phyloP scores from a whole-genome alignment of 176 grass and related monocot species.

The Rhipidocladum racemiflorum region DNA sequence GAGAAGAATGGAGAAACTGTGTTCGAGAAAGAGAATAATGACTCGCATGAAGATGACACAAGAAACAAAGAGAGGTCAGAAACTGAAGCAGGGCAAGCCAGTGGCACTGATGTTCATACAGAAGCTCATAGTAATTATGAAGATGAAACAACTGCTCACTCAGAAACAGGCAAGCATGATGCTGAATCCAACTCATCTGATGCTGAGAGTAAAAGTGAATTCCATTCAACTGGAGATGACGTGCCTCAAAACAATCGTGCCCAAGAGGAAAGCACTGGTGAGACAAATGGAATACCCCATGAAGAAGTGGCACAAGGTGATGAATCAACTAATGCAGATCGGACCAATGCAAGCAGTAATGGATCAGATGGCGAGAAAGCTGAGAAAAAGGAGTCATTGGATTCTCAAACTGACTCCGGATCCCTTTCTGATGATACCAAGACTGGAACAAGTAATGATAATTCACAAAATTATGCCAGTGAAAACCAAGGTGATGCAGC shows the following conservation, averaged over 20 bases:
- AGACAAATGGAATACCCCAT: constrained; percentile 13
- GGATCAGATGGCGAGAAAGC: constrained; percentile 36
- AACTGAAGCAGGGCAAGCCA: constrained; percentile 35
- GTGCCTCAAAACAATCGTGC: constrained; percentile 16
- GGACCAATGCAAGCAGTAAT: constrained; percentile 3
- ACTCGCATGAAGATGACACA: constrained; percentile 34
- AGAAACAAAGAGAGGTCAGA: constrained; percentile 33
- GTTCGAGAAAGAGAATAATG: constrained; percentile 38
- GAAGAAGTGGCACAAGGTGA: constrained; percentile 34
- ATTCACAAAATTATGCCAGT: constrained; percentile 21
- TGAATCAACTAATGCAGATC: constrained; percentile 23
- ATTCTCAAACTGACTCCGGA: constrained; percentile 24
- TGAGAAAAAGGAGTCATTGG: constrained; percentile 33
- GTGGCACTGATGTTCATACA: constrained; percentile 27
- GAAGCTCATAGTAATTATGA: constrained; percentile 27
- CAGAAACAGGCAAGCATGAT: constrained; percentile 29
- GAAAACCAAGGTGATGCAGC: constrained; percentile 28
- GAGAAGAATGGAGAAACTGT: constrained; percentile 45
- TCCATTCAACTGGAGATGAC: constrained; percentile 28
- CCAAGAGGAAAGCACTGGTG: constrained; percentile 35
- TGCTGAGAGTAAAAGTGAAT: constrained; percentile 35
- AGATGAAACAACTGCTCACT: constrained; percentile 20
- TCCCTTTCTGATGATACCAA: constrained; percentile 20
- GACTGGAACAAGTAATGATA: constrained; percentile 18
- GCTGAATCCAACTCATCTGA: constrained; percentile 38